Evolutionary conservation across 768 basidiomycete genomes (phyloP), one percentile per base, ranked within the genome.

Genomic region (Psilocybe subaeruginosa): DNA sequence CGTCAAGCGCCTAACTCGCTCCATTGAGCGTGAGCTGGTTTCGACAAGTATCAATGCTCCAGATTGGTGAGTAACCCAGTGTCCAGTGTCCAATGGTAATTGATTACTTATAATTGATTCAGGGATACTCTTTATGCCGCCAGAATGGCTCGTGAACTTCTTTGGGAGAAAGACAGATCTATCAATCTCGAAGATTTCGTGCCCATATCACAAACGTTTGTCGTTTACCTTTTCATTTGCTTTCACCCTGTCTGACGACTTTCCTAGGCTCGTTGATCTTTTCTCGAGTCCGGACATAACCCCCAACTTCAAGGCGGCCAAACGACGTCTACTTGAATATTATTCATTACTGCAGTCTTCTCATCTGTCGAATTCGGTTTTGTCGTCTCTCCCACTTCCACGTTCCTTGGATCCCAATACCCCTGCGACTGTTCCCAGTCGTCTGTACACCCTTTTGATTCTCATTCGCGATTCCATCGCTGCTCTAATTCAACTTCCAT

Each of bases 71-170:
- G 83, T 80, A 3, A 9, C 12, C 66, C 8, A 12, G 29, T 47
- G 23, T 23, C 23, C 23, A 23, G 23, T 23, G 23, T 23, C 23
- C 19, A 53, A 7, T 4, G 8, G 39, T 31, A 37, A 17, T 31
- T 29, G 19, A 29, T 45, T 50, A n/a, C 12, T 61, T 17, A 27
- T 54, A 12, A 37, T 30, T 56, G 51, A 43, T 52, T 64, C 51
- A 97, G 94, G 95, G 92, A 97, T 62, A 92, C 93, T 0, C 80
- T 97, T 4, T 93, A 91, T 73, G 87, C 86, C 37, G 95, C 95
- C 6, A 87, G 92, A 59, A 98, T 97, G 91, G 94, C 96, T 12
- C 82, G 93, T 54, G 93, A 97, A 70, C 76, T 99, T 41, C 79
- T 99, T n/a, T 99, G 95, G 94, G 89, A 90, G 68, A 82, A 86